Evolutionary conservation across 2,329 filamentous ascomycete species (phyloP).

Genomic region (Fusarium paranaense): DNA sequence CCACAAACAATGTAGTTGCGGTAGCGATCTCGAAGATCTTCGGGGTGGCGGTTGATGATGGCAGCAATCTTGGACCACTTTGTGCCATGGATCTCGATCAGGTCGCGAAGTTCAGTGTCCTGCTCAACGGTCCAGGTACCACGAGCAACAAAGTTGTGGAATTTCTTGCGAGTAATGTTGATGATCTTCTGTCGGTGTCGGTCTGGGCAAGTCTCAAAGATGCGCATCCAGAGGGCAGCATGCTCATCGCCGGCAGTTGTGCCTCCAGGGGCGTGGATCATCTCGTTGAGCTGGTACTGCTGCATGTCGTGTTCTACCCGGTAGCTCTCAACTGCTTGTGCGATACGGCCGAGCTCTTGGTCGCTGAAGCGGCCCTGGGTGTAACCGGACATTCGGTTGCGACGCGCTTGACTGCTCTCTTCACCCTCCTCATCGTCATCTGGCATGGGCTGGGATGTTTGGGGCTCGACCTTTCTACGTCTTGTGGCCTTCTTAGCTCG

Average conservation of each 20-base stretch:
- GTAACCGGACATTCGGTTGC: slow-evolving; percentile 44
- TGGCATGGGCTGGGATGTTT: slow-evolving; percentile 37
- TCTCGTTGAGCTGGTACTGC: slow-evolving; percentile 60
- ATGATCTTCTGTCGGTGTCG: slow-evolving; percentile 66
- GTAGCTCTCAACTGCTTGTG: slow-evolving; percentile 57
- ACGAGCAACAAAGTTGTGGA: slow-evolving; percentile 72
- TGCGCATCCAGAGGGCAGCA: slow-evolving; percentile 61
- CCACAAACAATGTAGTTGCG: slow-evolving; percentile 74
- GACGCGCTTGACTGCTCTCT: slow-evolving; percentile 25
- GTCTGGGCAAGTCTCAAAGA: slow-evolving; percentile 62
- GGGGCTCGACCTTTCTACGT: slow-evolving; percentile 37
- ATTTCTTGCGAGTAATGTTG: slow-evolving; percentile 69
- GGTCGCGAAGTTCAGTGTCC: slow-evolving; percentile 50
- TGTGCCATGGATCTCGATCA: slow-evolving; percentile 53
- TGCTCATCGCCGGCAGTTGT: slow-evolving; percentile 52
- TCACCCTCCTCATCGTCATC: slow-evolving; percentile 31
- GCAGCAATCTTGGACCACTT: slow-evolving; percentile 73
- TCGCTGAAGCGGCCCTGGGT: slow-evolving; percentile 58
- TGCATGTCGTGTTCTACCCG: slow-evolving; percentile 56
- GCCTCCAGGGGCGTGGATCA: slow-evolving; percentile 52
- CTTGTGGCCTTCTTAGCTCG: slow-evolving; percentile 47
- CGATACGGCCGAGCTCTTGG: slow-evolving; percentile 56
- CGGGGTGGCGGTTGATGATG: slow-evolving; percentile 71
- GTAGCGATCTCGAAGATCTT: slow-evolving; percentile 77
- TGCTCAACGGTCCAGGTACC: slow-evolving; percentile 57